A percentile compares a stretch with the other conserved stretches of the same genome.
phyloP scores from a whole-genome alignment of 257 asterid genomes.

The Cordia subcordata region DNA sequence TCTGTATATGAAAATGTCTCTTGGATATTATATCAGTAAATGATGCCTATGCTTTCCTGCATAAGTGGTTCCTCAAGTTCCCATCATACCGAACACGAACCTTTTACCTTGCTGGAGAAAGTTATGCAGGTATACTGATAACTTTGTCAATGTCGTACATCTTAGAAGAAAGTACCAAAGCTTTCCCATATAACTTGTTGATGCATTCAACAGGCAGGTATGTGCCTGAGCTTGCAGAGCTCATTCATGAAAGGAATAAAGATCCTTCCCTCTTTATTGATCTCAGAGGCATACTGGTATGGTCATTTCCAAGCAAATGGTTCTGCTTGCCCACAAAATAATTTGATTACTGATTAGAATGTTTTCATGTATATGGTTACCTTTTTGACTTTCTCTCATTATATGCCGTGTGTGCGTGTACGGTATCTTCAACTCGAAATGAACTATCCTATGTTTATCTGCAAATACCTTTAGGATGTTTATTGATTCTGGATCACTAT shows the following conservation, averaged over 20 bases:
- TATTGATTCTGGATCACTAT: not conserved
- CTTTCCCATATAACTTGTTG: not conserved
- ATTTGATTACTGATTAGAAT: not conserved
- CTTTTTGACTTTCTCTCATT: too few species aligned
- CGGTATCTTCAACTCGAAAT: too few species aligned
- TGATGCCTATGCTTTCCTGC: conserved; percentile 5
- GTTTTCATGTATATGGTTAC: too few species aligned
- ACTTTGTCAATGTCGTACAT: not conserved
- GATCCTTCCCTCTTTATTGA: conserved; percentile 20
- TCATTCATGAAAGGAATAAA: conserved; percentile 24
- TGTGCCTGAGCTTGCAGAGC: conserved; percentile 36
- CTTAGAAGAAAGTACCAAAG: not conserved
- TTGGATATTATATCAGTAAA: not conserved
- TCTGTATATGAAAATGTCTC: too few species aligned
- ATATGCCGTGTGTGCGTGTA: too few species aligned
- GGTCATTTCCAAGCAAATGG: not conserved
- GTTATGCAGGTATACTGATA: conserved; percentile 7
- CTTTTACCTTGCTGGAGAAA: conserved; percentile 7
- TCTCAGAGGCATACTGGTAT: conserved; percentile 36
- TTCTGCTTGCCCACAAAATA: not conserved
- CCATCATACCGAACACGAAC: conserved; percentile 1
- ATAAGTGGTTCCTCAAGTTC: conserved; percentile 6
- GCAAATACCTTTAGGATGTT: not conserved
- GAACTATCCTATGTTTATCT: not conserved
- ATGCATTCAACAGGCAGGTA: conserved; percentile 20